Evolutionary conservation across 2,329 filamentous ascomycete species (phyloP).

Genomic region (Plectosphaerella sp.): DNA sequence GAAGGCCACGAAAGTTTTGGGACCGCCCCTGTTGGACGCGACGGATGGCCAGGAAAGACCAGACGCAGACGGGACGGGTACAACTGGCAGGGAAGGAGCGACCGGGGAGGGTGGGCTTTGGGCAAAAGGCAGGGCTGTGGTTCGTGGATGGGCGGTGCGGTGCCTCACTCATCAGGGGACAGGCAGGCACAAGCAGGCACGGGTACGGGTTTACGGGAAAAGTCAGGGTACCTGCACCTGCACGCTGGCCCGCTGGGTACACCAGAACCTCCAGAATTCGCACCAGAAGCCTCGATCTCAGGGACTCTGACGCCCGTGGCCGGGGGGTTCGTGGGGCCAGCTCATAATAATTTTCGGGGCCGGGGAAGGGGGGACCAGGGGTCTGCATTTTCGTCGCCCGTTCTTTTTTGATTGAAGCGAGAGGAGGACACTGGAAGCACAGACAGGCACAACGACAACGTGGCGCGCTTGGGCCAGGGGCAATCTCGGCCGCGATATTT

Average conservation of each 20-base stretch:
- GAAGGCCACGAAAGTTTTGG: constrained; percentile 6
- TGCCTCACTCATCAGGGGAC: too few relatives aligned
- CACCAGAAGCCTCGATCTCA: too few relatives aligned
- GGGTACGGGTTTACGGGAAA: not conserved
- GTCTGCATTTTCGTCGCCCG: not conserved
- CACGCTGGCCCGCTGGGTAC: too few relatives aligned
- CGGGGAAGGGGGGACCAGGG: not conserved
- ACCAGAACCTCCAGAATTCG: too few relatives aligned
- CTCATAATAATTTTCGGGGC: not conserved
- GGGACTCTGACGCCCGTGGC: not conserved
- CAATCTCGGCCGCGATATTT: not conserved
- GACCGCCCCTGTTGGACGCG: constrained; percentile 1
- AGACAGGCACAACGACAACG: not conserved
- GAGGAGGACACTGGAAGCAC: not conserved
- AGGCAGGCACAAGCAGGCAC: not conserved
- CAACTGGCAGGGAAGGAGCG: not conserved
- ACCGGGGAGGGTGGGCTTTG: not conserved
- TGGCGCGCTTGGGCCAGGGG: not conserved
- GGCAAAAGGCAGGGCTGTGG: not conserved
- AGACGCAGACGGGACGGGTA: constrained; percentile 1
- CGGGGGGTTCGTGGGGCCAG: not conserved
- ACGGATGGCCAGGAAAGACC: constrained; percentile 1
- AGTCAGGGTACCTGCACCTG: too few relatives aligned
- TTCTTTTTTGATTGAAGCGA: not conserved
- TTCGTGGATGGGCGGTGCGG: too few relatives aligned